Conservation (phyloP, 1,284 basidiomycete species). For the Rugosomyces carneus region DNA sequence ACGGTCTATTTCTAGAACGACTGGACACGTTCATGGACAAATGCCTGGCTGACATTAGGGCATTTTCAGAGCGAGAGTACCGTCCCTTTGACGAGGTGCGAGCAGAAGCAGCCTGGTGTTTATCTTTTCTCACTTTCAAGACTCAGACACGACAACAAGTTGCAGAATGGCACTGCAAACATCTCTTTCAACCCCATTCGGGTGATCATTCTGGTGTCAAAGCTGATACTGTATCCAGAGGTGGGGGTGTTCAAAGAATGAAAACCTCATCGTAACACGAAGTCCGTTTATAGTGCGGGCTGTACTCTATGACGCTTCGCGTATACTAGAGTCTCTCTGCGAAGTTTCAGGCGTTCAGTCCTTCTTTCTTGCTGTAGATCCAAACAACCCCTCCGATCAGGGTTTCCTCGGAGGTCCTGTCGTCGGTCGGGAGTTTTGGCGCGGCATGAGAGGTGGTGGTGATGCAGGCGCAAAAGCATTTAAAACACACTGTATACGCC, state of each 20-base stretch:
- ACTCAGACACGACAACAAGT: constrained; percentile 45
- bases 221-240: constrained; percentile 15
- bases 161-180: constrained; percentile 52
- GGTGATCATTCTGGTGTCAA: neutral
- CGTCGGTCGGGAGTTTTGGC: constrained; percentile 58
- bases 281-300: constrained; percentile 32
- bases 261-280: constrained; percentile 12
- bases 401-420: constrained; percentile 60
- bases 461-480: constrained; percentile 50
- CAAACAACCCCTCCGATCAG: constrained; percentile 35
- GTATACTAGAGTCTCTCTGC: constrained; percentile 44
- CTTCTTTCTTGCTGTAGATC: constrained; percentile 55
- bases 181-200: constrained; percentile 39
- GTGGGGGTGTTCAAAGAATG: constrained; percentile 15
- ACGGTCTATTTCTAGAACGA: constrained; percentile 53
- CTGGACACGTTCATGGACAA: constrained; percentile 56
- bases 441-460: constrained; percentile 51
- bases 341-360: constrained; percentile 47
- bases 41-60: constrained; percentile 45
- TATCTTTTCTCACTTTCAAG: constrained; percentile 7
- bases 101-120: constrained; percentile 11
- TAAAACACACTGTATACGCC: constrained; percentile 36
- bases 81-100: constrained; percentile 54
- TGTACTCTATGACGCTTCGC: constrained; percentile 42
- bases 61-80: constrained; percentile 53